Percentiles rank a stretch among this genome's conserved stretches.
These are phyloP conservation scores for Blastomyces emzantsi DNA, from an alignment of 2,329 filamentous ascomycete species.

Conservation along the genomic window DNA sequence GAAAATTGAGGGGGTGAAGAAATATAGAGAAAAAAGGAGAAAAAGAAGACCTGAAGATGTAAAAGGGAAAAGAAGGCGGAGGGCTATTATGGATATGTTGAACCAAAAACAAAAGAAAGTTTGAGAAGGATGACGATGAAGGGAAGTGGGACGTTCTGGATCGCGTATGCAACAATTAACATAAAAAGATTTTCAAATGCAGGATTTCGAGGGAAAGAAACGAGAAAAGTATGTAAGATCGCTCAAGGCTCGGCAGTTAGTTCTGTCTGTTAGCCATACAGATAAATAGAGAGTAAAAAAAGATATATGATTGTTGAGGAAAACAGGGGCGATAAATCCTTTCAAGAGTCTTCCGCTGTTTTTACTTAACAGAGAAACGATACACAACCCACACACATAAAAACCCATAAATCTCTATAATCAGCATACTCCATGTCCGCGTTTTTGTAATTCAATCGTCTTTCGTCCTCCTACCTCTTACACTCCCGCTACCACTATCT, in stretches of 20 bases:
- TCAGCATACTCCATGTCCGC: background rate
- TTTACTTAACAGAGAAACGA: background rate
- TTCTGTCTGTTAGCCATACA: background rate
- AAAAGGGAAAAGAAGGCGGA: background rate
- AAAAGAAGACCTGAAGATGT: background rate
- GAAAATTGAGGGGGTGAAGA: background rate
- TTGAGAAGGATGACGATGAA: background rate
- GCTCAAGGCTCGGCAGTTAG: background rate
- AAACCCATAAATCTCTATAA: background rate
- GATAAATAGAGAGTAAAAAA: background rate
- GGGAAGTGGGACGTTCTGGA: background rate
- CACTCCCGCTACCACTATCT: background rate
- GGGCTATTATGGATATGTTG: background rate
- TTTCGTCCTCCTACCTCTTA: conserved; percentile 1
- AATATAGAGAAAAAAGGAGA: too few relatives aligned
- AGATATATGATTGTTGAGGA: background rate
- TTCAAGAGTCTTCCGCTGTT: background rate
- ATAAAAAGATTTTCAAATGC: background rate
- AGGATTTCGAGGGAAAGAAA: background rate
- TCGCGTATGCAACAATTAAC: background rate
- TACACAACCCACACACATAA: background rate
- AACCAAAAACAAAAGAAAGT: background rate
- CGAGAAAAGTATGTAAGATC: background rate
- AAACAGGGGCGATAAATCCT: background rate
- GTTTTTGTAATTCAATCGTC: background rate